Evolutionary conservation across 2,329 filamentous ascomycete species (phyloP).

Genomic region (Thelonectria olida): DNA sequence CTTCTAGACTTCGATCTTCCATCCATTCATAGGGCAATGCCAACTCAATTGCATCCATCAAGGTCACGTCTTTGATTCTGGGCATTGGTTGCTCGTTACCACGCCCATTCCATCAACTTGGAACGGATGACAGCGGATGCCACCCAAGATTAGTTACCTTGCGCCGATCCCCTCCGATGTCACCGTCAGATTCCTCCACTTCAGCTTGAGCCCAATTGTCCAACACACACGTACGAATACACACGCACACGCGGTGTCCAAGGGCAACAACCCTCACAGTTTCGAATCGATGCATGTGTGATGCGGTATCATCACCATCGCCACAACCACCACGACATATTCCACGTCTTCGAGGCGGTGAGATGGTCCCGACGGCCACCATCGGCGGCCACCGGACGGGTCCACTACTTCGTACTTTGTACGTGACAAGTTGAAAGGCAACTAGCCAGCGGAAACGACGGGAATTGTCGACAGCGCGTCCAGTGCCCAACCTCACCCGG

Average conservation of each 20-base stretch:
- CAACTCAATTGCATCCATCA: background rate
- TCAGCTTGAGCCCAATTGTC: background rate
- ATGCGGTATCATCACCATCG: background rate
- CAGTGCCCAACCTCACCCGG: background rate
- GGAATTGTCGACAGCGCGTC: background rate
- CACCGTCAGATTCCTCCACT: background rate
- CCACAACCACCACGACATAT: slow-evolving; percentile 1
- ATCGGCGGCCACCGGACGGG: background rate
- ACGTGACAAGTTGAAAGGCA: background rate
- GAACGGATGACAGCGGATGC: slow-evolving; percentile 5
- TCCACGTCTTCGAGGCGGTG: slow-evolving; percentile 8
- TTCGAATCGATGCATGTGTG: background rate
- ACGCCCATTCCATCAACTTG: background rate
- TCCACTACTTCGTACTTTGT: no score
- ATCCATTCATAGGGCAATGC: background rate
- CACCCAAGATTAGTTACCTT: slow-evolving; percentile 8
- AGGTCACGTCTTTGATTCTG: background rate
- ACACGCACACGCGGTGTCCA: background rate
- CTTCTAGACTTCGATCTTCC: background rate
- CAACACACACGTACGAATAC: background rate
- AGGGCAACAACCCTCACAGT: slow-evolving; percentile 5
- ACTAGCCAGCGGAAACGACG: background rate
- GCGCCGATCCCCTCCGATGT: slow-evolving; percentile 10
- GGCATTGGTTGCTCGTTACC: background rate
- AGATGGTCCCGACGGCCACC: background rate